phyloP scores from a whole-genome alignment of 352 stramenopile genomes.

The Phytopythium chamaehyphon region DNA sequence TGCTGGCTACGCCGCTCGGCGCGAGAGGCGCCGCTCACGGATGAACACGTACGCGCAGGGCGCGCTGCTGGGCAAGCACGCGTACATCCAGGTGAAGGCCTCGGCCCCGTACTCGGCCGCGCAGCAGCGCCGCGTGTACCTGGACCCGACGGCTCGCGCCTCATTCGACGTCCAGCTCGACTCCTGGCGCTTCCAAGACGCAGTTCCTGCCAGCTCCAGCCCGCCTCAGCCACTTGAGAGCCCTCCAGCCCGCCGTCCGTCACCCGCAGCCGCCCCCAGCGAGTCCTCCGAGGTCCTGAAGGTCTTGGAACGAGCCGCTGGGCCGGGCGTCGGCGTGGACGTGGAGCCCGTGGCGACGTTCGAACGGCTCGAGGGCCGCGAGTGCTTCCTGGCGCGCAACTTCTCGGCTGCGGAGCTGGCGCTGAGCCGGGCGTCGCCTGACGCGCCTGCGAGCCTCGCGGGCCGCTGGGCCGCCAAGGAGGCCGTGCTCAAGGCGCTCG shows the following conservation, averaged over 20 bases:
- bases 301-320: no score
- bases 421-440: conserved; percentile 70
- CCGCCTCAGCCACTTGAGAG: no score
- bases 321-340: conserved; percentile 68
- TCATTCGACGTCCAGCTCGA: conserved; percentile 53
- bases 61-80: conserved; percentile 63
- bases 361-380: conserved; percentile 61
- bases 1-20: conserved; percentile 47
- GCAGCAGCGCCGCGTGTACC: conserved; percentile 81
- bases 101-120: conserved; percentile 70
- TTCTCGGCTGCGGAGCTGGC: conserved; percentile 83
- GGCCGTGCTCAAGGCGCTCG: conserved; percentile 88
- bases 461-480: conserved; percentile 88
- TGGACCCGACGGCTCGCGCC: conserved; percentile 75
- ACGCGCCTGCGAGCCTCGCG: conserved; percentile 78
- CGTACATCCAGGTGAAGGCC: conserved; percentile 78
- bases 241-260: no score
- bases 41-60: conserved; percentile 76
- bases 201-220: conserved; percentile 21
- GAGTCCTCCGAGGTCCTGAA: no score
- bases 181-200: conserved; percentile 67
- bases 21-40: conserved; percentile 50
- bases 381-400: conserved; percentile 82
- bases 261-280: no score
- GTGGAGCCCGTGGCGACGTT: conserved; percentile 83